Percentiles rank a stretch among this genome's conserved stretches.
Evolutionary conservation across 352 stramenopile species (phyloP).

Genomic region (Pythium dissimile): DNA sequence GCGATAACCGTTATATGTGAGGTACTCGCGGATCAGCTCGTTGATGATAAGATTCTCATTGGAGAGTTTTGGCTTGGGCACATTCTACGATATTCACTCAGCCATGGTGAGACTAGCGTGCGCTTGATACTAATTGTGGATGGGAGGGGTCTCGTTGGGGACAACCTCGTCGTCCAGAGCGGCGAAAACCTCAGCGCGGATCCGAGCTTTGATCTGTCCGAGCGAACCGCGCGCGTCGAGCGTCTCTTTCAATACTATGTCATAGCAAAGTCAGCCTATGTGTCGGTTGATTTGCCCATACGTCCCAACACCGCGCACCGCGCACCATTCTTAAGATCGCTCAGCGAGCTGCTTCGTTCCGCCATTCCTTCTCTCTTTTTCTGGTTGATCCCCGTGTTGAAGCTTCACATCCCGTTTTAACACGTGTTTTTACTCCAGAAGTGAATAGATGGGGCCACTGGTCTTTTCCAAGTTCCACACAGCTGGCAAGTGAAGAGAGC

Average conservation of each 20-base stretch:
- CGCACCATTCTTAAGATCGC: constrained; percentile 24
- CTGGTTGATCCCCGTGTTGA: constrained; percentile 5
- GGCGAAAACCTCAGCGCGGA: constrained; percentile 83
- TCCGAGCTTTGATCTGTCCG: constrained; percentile 80
- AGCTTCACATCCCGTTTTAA: not conserved
- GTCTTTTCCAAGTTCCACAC: too few relatives aligned
- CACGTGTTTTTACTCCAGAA: constrained; percentile 11
- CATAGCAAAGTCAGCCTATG: not conserved
- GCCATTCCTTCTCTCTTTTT: constrained; percentile 13
- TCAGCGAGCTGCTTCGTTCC: constrained; percentile 14
- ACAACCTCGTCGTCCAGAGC: constrained; percentile 73
- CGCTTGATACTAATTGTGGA: too few relatives aligned
- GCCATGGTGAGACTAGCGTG: not conserved
- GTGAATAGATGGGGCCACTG: too few relatives aligned
- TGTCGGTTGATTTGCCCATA: not conserved
- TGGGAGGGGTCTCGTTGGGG: too few relatives aligned
- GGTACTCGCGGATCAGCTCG: constrained; percentile 92
- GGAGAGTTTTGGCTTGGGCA: constrained; percentile 74
- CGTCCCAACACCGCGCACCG: not conserved
- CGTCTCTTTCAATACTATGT: constrained; percentile 80
- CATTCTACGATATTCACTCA: constrained; percentile 16
- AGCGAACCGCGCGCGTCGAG: constrained; percentile 69
- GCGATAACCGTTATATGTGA: constrained; percentile 93
- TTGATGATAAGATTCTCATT: constrained; percentile 95
- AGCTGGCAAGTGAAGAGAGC: too few relatives aligned